A percentile compares a stretch with the other conserved stretches of the same genome.
phyloP scores from a whole-genome alignment of 345 rosid genomes.

The Sisymbrium irio region DNA sequence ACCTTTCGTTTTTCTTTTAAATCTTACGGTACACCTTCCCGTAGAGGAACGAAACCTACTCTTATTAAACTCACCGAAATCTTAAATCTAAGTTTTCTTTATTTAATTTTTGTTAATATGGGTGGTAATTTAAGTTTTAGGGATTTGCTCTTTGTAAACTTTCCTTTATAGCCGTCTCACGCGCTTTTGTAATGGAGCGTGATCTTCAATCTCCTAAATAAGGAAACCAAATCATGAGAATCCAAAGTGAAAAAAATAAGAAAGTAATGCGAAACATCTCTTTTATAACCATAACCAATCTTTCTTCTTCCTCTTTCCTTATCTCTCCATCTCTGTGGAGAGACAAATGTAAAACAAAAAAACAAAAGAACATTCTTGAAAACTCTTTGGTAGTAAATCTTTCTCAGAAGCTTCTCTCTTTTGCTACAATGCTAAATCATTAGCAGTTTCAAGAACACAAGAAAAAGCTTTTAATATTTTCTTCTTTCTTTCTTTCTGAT shows the following conservation, averaged over 20 bases:
- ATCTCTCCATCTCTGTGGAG: conserved; percentile 39
- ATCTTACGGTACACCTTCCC: neutral
- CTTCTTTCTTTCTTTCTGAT: neutral
- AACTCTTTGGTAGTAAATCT: neutral
- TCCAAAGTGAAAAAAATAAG: conserved; percentile 20
- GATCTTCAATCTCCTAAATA: neutral
- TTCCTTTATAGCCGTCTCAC: conserved; percentile 16
- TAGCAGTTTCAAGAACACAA: neutral
- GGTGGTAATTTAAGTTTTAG: conserved; percentile 19
- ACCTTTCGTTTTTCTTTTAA: conserved; percentile 5
- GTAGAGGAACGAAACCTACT: neutral
- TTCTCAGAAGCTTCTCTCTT: conserved; percentile 12
- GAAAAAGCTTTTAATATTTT: too few relatives aligned
- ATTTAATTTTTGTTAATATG: neutral
- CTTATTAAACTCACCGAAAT: neutral
- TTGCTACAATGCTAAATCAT: conserved; percentile 24
- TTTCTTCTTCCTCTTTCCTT: conserved; percentile 25
- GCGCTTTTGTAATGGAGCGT: conserved; percentile 19
- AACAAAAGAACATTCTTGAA: conserved; percentile 21
- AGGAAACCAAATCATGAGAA: conserved; percentile 31
- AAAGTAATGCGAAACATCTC: conserved; percentile 12
- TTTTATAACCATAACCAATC: conserved; percentile 35
- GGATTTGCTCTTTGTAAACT: neutral
- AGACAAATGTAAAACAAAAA: neutral
- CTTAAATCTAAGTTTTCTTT: neutral